A percentile compares a stretch with the other conserved stretches of the same genome.
phyloP scores from a whole-genome alignment of 1,284 basidiomycete genomes.

The Ceratobasidium sp. region DNA sequence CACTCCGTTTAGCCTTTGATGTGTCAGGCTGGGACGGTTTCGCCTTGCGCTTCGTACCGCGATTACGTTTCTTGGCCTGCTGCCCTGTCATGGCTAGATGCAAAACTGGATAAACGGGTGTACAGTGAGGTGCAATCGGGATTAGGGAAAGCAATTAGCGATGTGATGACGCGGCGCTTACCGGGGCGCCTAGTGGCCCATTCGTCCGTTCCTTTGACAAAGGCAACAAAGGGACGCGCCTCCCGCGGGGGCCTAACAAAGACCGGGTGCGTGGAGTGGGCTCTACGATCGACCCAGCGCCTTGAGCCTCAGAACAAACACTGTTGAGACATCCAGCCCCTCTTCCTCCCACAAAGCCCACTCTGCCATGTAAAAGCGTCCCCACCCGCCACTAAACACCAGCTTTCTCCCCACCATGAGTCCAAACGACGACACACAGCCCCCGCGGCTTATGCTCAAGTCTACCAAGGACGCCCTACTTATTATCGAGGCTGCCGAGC shows the following conservation, averaged over 20 bases:
- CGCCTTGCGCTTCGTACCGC: conserved; percentile 11
- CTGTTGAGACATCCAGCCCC: conserved; percentile 1
- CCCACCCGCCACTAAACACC: not conserved
- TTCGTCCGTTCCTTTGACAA: conserved; percentile 29
- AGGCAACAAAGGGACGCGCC: conserved; percentile 31
- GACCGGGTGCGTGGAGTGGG: conserved; percentile 20
- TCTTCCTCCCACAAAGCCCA: not conserved
- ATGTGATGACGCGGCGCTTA: conserved; percentile 21
- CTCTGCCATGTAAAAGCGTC: conserved; percentile 23
- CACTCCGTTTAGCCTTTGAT: conserved; percentile 29
- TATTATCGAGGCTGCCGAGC: conserved; percentile 33
- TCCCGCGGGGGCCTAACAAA: conserved; percentile 30
- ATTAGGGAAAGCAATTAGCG: not conserved
- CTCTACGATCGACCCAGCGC: conserved; percentile 5
- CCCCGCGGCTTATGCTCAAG: conserved; percentile 33
- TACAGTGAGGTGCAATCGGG: not conserved
- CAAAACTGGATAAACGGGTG: not conserved
- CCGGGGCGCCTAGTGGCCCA: conserved; percentile 1
- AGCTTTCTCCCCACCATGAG: conserved; percentile 9
- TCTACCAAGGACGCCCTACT: conserved; percentile 40
- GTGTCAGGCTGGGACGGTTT: not conserved
- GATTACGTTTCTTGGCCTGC: not conserved
- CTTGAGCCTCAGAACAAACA: conserved; percentile 12
- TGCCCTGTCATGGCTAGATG: conserved; percentile 2
- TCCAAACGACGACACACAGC: not conserved